Percentiles rank a stretch among this genome's conserved stretches.
Conservation (phyloP, 192 early-diverging fungal genomes). For the Fimicolochytrium jonesii region DNA sequence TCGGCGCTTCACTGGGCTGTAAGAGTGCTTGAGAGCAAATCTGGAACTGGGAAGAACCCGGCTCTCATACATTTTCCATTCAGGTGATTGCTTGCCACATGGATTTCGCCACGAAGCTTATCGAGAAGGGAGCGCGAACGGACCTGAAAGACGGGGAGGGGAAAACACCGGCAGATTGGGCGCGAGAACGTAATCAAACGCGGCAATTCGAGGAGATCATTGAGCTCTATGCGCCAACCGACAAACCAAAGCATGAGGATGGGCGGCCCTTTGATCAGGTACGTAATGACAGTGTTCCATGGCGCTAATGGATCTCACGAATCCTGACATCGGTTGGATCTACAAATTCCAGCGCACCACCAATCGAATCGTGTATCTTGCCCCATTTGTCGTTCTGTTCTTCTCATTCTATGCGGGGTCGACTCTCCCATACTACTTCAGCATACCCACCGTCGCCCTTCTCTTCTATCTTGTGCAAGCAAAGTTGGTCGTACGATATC, state of each 20-base stretch:
- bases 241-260: neutral
- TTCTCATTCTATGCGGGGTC: conserved; percentile 54
- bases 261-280: conserved; percentile 17
- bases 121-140: conserved; percentile 69
- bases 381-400: conserved; percentile 66
- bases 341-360: too few species aligned
- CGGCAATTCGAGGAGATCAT: conserved; percentile 31
- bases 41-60: neutral
- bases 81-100: conserved; percentile 47
- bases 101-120: conserved; percentile 53
- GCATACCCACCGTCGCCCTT: conserved; percentile 55
- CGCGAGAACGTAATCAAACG: conserved; percentile 54
- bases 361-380: conserved; percentile 62
- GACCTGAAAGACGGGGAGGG: conserved; percentile 66
- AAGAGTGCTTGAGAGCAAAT: conserved; percentile 6
- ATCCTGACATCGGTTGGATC: too few species aligned
- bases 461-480: conserved; percentile 52
- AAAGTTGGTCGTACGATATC: conserved; percentile 52
- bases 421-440: conserved; percentile 73
- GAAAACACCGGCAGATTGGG: conserved; percentile 80
- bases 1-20: conserved; percentile 92
- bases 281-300: neutral
- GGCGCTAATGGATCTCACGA: neutral
- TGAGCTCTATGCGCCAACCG: too few species aligned
- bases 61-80: too few species aligned